Evolutionary conservation across 148 eudicot genomes (phyloP).

Genomic region (Rhododendron simsii): DNA sequence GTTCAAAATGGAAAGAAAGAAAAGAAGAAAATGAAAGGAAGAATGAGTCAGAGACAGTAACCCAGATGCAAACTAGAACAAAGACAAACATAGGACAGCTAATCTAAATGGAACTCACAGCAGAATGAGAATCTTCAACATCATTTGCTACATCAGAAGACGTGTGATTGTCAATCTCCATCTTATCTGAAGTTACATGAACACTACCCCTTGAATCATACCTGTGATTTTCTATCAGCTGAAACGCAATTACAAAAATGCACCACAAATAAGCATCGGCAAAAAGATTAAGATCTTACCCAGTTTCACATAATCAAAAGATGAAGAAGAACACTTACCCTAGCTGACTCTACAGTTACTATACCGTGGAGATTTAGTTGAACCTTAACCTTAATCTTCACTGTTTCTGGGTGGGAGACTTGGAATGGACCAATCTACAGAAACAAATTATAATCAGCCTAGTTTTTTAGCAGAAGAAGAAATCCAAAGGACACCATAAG

Average conservation of each 20-base stretch:
- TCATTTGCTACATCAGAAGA: constrained; percentile 32
- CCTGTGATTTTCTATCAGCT: constrained; percentile 56
- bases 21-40: neutral
- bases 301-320: neutral
- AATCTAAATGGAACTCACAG: constrained; percentile 45
- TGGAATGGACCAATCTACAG: constrained; percentile 79
- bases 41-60: neutral
- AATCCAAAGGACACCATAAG: neutral
- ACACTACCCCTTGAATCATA: constrained; percentile 30
- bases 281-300: neutral
- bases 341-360: constrained; percentile 52
- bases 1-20: neutral
- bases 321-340: constrained; percentile 44
- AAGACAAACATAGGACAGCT: neutral
- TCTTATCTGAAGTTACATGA: constrained; percentile 29
- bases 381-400: constrained; percentile 59
- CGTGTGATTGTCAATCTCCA: constrained; percentile 40
- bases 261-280: neutral
- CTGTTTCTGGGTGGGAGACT: constrained; percentile 36
- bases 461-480: neutral
- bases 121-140: constrained; percentile 25
- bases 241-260: constrained; percentile 16
- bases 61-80: neutral
- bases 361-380: constrained; percentile 63
- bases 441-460: constrained; percentile 1